These are phyloP conservation scores for Lachnum nothofagi DNA, from an alignment of 2,329 filamentous ascomycete species.

Conservation along the genomic window DNA sequence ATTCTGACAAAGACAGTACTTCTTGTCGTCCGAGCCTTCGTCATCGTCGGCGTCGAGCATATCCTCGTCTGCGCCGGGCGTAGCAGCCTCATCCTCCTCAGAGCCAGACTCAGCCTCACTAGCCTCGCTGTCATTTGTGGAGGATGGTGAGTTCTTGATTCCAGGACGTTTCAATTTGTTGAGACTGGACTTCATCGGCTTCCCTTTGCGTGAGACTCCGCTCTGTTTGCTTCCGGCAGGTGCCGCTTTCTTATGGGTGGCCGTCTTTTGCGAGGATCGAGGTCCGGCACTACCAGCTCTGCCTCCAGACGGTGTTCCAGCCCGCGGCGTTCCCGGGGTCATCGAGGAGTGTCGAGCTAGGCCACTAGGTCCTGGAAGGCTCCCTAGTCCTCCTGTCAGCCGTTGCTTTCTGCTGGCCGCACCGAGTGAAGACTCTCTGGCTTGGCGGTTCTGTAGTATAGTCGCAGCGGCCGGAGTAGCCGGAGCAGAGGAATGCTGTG, in stretches of 20 bases:
- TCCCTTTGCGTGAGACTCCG: slow-evolving; percentile 26
- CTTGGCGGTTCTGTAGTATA: slow-evolving; percentile 54
- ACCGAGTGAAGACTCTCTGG: slow-evolving; percentile 54
- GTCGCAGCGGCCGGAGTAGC: slow-evolving; percentile 55
- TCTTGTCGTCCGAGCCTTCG: slow-evolving; percentile 66
- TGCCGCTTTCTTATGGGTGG: slow-evolving; percentile 33
- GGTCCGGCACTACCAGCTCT: slow-evolving; percentile 58
- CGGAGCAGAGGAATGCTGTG: slow-evolving; percentile 46
- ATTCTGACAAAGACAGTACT: slow-evolving; percentile 79
- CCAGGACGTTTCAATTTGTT: slow-evolving; percentile 54
- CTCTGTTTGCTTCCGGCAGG: slow-evolving; percentile 31
- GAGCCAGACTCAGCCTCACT: slow-evolving; percentile 57
- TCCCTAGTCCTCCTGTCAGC: slow-evolving; percentile 39
- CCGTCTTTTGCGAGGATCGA: slow-evolving; percentile 37
- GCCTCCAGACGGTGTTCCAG: slow-evolving; percentile 31
- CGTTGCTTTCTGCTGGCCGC: slow-evolving; percentile 51
- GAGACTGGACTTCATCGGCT: slow-evolving; percentile 50
- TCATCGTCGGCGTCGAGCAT: slow-evolving; percentile 58
- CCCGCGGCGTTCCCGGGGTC: slow-evolving; percentile 58
- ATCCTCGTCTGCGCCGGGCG: slow-evolving; percentile 43
- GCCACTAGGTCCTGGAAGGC: slow-evolving; percentile 48
- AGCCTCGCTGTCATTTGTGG: slow-evolving; percentile 59
- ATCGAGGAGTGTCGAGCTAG: slow-evolving; percentile 59
- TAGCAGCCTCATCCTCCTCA: slow-evolving; percentile 41
- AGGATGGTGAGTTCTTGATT: slow-evolving; percentile 56